Conservation (phyloP, 2,329 filamentous ascomycete genomes). For the Botrytis hyacinthi region DNA sequence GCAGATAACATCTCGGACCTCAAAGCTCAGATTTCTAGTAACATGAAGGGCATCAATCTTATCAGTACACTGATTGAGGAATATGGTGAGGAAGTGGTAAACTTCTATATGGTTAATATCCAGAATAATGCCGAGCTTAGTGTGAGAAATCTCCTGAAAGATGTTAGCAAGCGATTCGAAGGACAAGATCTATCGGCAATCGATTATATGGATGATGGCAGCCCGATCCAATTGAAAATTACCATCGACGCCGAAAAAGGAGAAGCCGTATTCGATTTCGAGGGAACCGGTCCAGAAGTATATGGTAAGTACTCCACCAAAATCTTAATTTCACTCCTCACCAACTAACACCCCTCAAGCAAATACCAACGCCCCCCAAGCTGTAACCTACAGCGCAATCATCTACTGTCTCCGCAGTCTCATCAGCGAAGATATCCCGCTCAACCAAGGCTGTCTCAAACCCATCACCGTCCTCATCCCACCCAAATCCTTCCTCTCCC, state of each 20-base stretch:
- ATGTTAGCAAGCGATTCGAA: slow-evolving; percentile 66
- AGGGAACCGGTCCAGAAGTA: slow-evolving; percentile 74
- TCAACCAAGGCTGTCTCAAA: slow-evolving; percentile 81
- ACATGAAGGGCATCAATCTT: slow-evolving; percentile 79
- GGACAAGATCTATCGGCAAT: slow-evolving; percentile 69
- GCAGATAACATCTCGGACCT: slow-evolving; percentile 83
- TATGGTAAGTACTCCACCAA: slow-evolving; percentile 52
- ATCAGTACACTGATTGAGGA: slow-evolving; percentile 74
- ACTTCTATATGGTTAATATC: slow-evolving; percentile 81
- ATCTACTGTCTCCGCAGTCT: slow-evolving; percentile 83
- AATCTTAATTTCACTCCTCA: background rate
- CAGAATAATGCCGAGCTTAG: slow-evolving; percentile 76
- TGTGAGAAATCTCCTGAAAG: slow-evolving; percentile 70
- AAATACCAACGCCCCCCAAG: slow-evolving; percentile 78
- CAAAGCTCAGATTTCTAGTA: slow-evolving; percentile 83
- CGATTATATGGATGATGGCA: slow-evolving; percentile 87
- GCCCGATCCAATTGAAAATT: slow-evolving; percentile 71
- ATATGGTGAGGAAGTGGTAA: slow-evolving; percentile 73
- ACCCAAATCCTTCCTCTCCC: slow-evolving; percentile 68
- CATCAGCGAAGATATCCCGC: slow-evolving; percentile 76
- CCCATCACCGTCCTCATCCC: slow-evolving; percentile 75
- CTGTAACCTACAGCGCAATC: slow-evolving; percentile 79
- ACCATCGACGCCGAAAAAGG: slow-evolving; percentile 72
- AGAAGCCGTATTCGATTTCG: slow-evolving; percentile 75
- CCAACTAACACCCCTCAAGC: slow-evolving; percentile 39